Evolutionary conservation across 169 alveolate species (phyloP), one percentile per base, ranked within the genome.

Genomic region (Plasmodium gonderi): DNA sequence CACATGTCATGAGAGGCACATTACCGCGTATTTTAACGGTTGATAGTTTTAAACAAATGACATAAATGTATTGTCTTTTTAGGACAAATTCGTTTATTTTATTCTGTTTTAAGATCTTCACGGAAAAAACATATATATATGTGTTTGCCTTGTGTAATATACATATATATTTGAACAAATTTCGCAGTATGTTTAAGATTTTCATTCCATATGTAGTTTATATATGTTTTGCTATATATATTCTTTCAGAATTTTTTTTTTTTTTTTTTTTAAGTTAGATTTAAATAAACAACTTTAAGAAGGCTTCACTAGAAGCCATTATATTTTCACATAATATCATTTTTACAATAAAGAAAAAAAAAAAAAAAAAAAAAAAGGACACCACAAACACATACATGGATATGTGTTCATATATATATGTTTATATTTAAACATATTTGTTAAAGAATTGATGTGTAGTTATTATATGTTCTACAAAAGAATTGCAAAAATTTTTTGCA

Each of bases 281-380:
- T 82, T 72, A 33, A 69, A 82, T 33, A 29, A 69, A 54, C 75
- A 23, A 26, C 47, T 79, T 79, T 82, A 69, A 38, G 38, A 69
- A 82, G 92, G 92, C 92, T 82, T 82, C 92, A 82, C 92, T 82
- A 82, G 92, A 82, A 82, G 92, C 92, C 92, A 82, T 82, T 82
- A 29, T 38, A 29, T 79, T 23, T n/a, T n/a, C 67, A 49, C 14
- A 49, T 74, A 38, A 38, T 45, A 11, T 23, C 45, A 20, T 42
- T 8, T 72, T 72, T 12, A 8, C 31, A 14, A 72, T 26, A 72
- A 72, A 45, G 33, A 72, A 17, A 17, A 72, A 17, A 12, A 12
- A 12, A 47, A 12, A 47, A 12, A 47, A 47, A 47, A 20, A 47
- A 20, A 12, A 47, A 1, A 47, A 47, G 1, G 4, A 12, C n/a